Base-by-base conservation (phyloP, 257 asterid genomes). In the Solanum lignicaule region DNA sequence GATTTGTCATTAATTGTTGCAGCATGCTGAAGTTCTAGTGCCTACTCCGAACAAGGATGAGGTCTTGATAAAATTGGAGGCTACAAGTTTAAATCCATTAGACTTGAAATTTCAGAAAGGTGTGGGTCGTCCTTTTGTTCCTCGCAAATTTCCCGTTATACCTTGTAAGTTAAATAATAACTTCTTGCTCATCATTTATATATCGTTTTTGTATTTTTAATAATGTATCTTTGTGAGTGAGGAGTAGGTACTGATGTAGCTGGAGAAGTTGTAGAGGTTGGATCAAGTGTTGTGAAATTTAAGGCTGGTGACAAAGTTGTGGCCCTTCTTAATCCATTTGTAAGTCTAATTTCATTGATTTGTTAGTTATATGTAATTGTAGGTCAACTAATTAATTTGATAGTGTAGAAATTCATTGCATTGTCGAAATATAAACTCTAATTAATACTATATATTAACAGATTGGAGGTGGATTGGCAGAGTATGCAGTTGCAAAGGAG, bases 51-150 rank as follows among this genome's bases (percentile, higher is more conserved):
- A 52, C 21, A 52, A 52, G 9, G 62, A 52, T 52, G 62, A 52
- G n/a, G 62, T 52, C 1, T 52, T 52, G 10, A 52, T 52, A 52
- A 52, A 52, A 16, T 52, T 52, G 62, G 62, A 52, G n/a, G 62
- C 62, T 18, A 83, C 90, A 27, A 93, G 95, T 87, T 69, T 94
- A 65, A 95, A 95, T 87, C 95, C 96, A 3, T 79, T 94, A 73
- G 98, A 95, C 74, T 92, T 93, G 93, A 94, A 90, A 83, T 84
- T 91, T 23, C 90, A 94, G 91, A 93, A 93, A 65, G 98, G 99
- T 90, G 5, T 86, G 86, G 31, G 89, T 15, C 91, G 93, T 58
- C 96, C 94, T 76, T 4, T 94, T 20, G 29, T 93, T 55, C 93
- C 96, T 13, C 85, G 88, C 76, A 91, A 87, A 83, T 94, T 93